These are phyloP conservation scores for Claviceps arundinis DNA, from an alignment of 2,329 filamentous ascomycete genomes.

Conservation along the genomic window DNA sequence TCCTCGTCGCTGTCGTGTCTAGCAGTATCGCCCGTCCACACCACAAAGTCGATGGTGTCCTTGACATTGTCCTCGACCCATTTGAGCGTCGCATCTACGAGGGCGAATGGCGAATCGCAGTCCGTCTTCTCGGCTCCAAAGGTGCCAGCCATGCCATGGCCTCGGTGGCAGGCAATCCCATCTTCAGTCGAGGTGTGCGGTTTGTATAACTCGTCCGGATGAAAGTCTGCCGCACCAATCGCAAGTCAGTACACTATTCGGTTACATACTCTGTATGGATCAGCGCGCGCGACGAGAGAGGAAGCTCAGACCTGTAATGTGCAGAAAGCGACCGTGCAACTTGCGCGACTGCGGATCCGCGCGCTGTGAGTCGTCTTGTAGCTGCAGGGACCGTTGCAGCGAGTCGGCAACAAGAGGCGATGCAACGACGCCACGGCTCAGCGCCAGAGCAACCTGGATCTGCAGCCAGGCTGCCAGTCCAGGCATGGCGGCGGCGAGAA, in stretches of 20 bases:
- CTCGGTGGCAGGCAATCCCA: constrained; percentile 64
- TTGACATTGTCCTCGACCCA: constrained; percentile 73
- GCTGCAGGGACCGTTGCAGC: constrained; percentile 6
- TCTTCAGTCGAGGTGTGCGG: constrained; percentile 57
- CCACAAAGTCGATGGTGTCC: constrained; percentile 72
- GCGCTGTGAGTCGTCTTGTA: constrained; percentile 1
- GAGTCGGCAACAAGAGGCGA: constrained; percentile 12
- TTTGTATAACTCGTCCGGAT: constrained; percentile 82
- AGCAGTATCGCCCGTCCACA: constrained; percentile 87
- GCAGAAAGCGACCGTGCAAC: constrained; percentile 66
- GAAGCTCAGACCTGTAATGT: constrained; percentile 61
- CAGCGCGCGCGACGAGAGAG: neutral
- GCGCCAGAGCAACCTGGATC: constrained; percentile 13
- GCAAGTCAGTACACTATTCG: neutral
- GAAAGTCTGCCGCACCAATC: constrained; percentile 52
- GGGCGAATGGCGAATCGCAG: constrained; percentile 70
- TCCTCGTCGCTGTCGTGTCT: constrained; percentile 79
- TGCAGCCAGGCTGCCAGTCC: constrained; percentile 16
- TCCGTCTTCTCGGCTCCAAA: constrained; percentile 79
- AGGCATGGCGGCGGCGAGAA: constrained; percentile 10
- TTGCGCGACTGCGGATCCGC: constrained; percentile 22
- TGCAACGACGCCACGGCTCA: constrained; percentile 11
- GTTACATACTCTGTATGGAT: neutral
- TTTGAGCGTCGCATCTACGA: constrained; percentile 78
- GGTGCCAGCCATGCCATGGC: constrained; percentile 60